Evolutionary conservation across 2,329 filamentous ascomycete genomes (phyloP).

Genomic region (Xylariaceae sp.): DNA sequence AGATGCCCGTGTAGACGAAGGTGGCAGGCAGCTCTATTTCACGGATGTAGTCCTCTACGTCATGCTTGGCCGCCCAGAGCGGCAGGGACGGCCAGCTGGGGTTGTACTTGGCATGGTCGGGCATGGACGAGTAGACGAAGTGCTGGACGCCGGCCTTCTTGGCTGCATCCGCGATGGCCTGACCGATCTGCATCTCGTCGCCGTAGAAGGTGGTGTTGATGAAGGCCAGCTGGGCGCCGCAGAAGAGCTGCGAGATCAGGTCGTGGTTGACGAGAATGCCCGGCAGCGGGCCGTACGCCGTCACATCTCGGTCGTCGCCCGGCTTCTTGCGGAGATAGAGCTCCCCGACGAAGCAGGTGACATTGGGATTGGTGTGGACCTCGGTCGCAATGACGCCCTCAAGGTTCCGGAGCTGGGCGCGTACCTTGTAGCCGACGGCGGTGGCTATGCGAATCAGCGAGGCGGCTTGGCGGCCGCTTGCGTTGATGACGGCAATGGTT

Average conservation of each 20-base stretch:
- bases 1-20: constrained; percentile 94
- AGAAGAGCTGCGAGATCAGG: constrained; percentile 72
- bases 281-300: constrained; percentile 55
- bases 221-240: constrained; percentile 80
- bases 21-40: constrained; percentile 77
- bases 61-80: constrained; percentile 87
- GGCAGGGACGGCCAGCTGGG: constrained; percentile 74
- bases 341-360: constrained; percentile 57
- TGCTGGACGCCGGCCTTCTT: constrained; percentile 79
- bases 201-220: constrained; percentile 98
- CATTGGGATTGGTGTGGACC: constrained; percentile 72
- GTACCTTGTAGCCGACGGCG: constrained; percentile 87
- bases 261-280: constrained; percentile 62
- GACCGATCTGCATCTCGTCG: constrained; percentile 84
- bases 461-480: constrained; percentile 89
- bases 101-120: constrained; percentile 79
- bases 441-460: constrained; percentile 91
- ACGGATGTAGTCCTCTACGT: constrained; percentile 84
- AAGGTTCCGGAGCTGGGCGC: constrained; percentile 81
- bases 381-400: constrained; percentile 86
- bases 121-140: constrained; percentile 96
- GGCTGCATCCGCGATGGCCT: constrained; percentile 80
- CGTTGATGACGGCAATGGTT: constrained; percentile 91
- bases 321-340: constrained; percentile 50
- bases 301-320: constrained; percentile 55